Evolutionary conservation across 176 grass and related monocot species (phyloP).

Genomic region (Avena eriantha): DNA sequence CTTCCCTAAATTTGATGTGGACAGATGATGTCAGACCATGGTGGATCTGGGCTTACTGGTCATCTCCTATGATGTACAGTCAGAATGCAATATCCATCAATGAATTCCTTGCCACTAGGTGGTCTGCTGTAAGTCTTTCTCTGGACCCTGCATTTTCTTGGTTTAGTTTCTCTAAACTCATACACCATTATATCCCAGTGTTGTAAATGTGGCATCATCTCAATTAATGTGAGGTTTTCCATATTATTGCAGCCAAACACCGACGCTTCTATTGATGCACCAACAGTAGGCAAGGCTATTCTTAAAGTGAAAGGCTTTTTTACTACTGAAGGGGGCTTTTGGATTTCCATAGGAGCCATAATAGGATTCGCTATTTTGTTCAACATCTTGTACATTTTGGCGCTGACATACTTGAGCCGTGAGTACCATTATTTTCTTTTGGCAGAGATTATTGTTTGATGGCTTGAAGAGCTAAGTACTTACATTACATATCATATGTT

Average conservation of each 20-base stretch:
- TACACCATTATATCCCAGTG: slow-evolving; percentile 15
- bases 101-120: slow-evolving; percentile 88
- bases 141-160: slow-evolving; percentile 1
- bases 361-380: slow-evolving; percentile 69
- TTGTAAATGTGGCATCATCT: neutral
- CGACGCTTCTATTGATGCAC: slow-evolving; percentile 55
- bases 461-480: neutral
- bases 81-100: slow-evolving; percentile 84
- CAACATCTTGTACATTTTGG: slow-evolving; percentile 72
- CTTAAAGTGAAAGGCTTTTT: slow-evolving; percentile 84
- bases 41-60: slow-evolving; percentile 97
- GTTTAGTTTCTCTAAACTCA: neutral
- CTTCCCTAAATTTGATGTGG: slow-evolving; percentile 15
- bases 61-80: slow-evolving; percentile 91
- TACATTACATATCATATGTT: slow-evolving; percentile 27
- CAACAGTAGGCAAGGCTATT: slow-evolving; percentile 78
- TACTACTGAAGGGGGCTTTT: slow-evolving; percentile 65
- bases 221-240: slow-evolving; percentile 25
- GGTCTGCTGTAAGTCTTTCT: slow-evolving; percentile 66
- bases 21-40: slow-evolving; percentile 87
- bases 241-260: slow-evolving; percentile 62
- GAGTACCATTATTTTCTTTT: slow-evolving; percentile 44
- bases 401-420: slow-evolving; percentile 72
- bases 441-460: neutral
- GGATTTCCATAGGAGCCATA: slow-evolving; percentile 77